Conservation (phyloP, 192 early-diverging fungal species). For the Chytriomyces hyalinus region DNA sequence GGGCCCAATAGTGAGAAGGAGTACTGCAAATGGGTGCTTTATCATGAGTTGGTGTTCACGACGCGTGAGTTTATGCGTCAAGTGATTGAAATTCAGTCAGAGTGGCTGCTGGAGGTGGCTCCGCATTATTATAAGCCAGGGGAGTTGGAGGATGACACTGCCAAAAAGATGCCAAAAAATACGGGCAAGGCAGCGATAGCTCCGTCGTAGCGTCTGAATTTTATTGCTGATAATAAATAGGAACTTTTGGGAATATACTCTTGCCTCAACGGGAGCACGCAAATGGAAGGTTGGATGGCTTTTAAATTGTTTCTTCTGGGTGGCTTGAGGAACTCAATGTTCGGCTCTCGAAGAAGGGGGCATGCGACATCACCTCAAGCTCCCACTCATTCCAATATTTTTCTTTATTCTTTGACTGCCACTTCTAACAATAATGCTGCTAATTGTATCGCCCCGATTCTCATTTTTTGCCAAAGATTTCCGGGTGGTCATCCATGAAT, state of each 20-base stretch:
- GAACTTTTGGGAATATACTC: too few species aligned
- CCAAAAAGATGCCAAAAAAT: slow-evolving; percentile 53
- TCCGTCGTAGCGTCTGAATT: neutral
- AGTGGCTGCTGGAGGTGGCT: slow-evolving; percentile 84
- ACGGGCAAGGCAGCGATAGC: slow-evolving; percentile 41
- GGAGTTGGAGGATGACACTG: slow-evolving; percentile 62
- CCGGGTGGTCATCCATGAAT: slow-evolving; percentile 60
- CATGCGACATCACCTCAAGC: too few species aligned
- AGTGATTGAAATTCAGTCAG: slow-evolving; percentile 87
- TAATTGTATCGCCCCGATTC: too few species aligned
- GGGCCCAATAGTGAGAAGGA: slow-evolving; percentile 51
- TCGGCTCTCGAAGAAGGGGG: too few species aligned
- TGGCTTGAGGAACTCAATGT: too few species aligned
- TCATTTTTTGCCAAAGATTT: slow-evolving; percentile 22
- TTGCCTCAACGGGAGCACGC: too few species aligned
- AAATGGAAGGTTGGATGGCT: too few species aligned
- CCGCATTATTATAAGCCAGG: slow-evolving; percentile 79
- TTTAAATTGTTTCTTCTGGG: too few species aligned
- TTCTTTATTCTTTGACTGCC: too few species aligned
- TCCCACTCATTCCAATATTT: too few species aligned
- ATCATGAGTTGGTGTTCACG: slow-evolving; percentile 92
- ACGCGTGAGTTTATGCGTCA: slow-evolving; percentile 95
- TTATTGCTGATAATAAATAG: too few species aligned
- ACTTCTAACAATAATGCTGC: too few species aligned
- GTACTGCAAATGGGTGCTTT: slow-evolving; percentile 86